phyloP scores from a whole-genome alignment of 805 yeast species.

The Blastobotrys terrestris region DNA sequence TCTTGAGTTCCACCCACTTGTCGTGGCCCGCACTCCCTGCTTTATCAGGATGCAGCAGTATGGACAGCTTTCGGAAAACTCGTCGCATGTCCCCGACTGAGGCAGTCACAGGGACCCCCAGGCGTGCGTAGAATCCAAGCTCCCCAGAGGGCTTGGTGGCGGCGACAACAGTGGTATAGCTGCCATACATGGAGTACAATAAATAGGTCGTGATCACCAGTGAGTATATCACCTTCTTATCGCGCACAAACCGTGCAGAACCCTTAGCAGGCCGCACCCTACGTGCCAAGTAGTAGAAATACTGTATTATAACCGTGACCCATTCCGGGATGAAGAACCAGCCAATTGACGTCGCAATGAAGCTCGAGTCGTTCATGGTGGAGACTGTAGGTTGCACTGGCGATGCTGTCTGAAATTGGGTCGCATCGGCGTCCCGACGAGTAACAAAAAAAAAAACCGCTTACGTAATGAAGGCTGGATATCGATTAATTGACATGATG shows the following conservation, averaged over 20 bases:
- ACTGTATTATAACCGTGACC: conserved; percentile 19
- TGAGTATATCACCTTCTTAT: conserved; percentile 12
- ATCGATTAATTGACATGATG: no score
- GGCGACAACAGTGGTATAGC: not conserved
- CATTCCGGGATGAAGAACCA: conserved; percentile 23
- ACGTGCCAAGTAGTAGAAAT: conserved; percentile 14
- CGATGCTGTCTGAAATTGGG: no score
- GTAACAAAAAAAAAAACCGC: no score
- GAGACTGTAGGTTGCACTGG: no score
- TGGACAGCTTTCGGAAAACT: conserved; percentile 21
- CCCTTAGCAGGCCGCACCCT: not conserved
- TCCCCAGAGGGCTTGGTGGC: not conserved
- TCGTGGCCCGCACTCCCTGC: conserved; percentile 16
- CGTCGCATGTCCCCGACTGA: conserved; percentile 16
- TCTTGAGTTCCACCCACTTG: conserved; percentile 48
- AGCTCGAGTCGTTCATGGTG: no score
- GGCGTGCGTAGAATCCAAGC: not conserved
- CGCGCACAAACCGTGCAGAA: conserved; percentile 6
- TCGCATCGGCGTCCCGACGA: no score
- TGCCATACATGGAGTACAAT: not conserved
- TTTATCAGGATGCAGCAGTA: conserved; percentile 33
- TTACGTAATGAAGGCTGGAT: no score
- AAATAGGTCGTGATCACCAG: conserved; percentile 13
- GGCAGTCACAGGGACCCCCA: conserved; percentile 11
- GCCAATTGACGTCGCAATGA: conserved; percentile 6